Base-by-base conservation (phyloP, 164 flowering plant genomes). In the Macadamia integrifolia region DNA sequence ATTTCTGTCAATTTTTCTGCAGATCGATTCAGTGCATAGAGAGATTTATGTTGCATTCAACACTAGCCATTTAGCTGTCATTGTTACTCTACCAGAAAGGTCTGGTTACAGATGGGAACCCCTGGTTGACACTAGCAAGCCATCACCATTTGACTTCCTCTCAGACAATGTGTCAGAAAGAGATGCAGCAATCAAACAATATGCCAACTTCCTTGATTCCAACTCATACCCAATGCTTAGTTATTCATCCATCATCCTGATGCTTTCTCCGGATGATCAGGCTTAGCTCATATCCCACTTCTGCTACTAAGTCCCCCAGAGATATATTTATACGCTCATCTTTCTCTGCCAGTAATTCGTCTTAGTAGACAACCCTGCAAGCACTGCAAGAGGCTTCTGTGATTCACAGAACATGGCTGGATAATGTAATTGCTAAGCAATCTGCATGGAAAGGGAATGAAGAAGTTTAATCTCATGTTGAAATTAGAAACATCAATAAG, bases 21-120 rank as follows among this genome's bases (percentile, higher is more conserved):
- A 92, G 98, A 70, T 74, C 32, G 98, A 93, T 76, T 75, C 90
- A 1, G 79, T 73, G 71, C 89, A 88, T 78, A 60, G 86, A 72
- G 93, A 90, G 72, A 70, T 93, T 35, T 90, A 88, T 63, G 63
- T 93, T 49, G 97, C 91, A 69, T 91, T 91, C 87, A 91, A 89
- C 61, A 59, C 90, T 6, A 87, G 93, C 71, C 97, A 93, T 77
- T 69, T 87, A 61, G 82, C 93, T 0, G 90, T 85, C 30, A 80
- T 76, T 6, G 61, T 88, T 61, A 60, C 82, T 11, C 73, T 91
- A 60, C 98, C 98, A 0, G 96, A 87, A 64, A 84, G 94, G 30
- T 88, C 85, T 6, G 96, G 97, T 56, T 85, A 82, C 79, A 80
- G 83, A 73, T 93, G 98, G 98, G 86, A 84, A 62, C 94, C 97